Evolutionary conservation across 2,329 filamentous ascomycete genomes (phyloP), one percentile per base, ranked within the genome.

Genomic region (Claviceps purpurea): DNA sequence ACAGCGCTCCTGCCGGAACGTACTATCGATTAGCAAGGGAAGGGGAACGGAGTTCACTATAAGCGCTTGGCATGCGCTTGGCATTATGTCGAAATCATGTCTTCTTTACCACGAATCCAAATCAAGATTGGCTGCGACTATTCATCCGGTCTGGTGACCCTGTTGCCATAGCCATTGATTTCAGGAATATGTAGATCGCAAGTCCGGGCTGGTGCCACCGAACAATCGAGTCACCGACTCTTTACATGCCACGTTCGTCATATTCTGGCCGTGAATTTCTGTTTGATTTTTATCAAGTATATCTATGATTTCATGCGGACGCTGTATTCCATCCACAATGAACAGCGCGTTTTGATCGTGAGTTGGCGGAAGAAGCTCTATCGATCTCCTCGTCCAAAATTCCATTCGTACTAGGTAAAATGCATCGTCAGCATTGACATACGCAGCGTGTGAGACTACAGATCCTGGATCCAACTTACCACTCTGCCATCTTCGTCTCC

Each of bases 401-500:
- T 81, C 79, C 79, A 83, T 63, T 83, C 79, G 60, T 79, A 82
- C 79, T 82, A 49, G 22, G n/a, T 10, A 5, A 3, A 8, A 14
- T 0, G 20, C 8, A 38, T 50, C 26, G 53, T 53, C 43, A 50
- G 48, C 42, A 46, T 34, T 38, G 41, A 8, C 26, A n/a, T 7
- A 16, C 40, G 51, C 61, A 51, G 14, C 5, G 11, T 1, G 13
- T 30, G n/a, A 26, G 7, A 39, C 20, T 41, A 11, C 30, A 20
- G 20, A 44, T 2, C 5, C 8, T 30, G 22, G 45, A 34, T 34
- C 30, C 30, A 39, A 39, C 69, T 65, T 57, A 93, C 87, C 68
- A 98, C 91, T 73, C 84, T 78, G 34, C 93, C 93, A 57, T 89
- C 85, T 57, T 97, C 93, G 70, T 97, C 93, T 3, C 91, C 93